Evolutionary conservation across 805 yeast genomes (phyloP), one percentile per base, ranked within the genome.

Genomic region (Tetrapisispora namnaoensis): DNA sequence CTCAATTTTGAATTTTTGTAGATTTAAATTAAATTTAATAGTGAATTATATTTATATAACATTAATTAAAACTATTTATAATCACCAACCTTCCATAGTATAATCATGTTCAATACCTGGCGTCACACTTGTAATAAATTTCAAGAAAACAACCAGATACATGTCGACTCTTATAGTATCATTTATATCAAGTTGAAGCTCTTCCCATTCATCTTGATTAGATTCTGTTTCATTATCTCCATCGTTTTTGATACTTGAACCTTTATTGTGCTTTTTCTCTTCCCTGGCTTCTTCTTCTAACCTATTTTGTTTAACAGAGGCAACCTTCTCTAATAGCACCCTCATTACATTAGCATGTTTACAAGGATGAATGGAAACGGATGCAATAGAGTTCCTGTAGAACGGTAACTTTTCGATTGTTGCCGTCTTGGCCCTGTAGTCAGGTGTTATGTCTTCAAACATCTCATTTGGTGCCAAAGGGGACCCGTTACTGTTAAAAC

Each of bases 21-120:
- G 4, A 8, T 24, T 24, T 8, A 6, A 24, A 24, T 24, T 24
- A 24, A 6, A 24, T 24, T 6, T 6, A 24, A 24, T 6, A 24
- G 28, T 24, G 8, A 6, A 24, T 24, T 24, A 6, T 24, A 24
- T 24, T 24, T 24, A 24, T 24, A 24, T 24, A 24, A 24, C 28
- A 24, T 6, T 24, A 38, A 18, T 38, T 38, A 8, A 8, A 27
- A 40, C 27, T 27, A 14, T 14, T 3, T 27, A 16, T n/a, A 14
- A 16, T n/a, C 61, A 83, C 60, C 85, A 78, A 1, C 95, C 97
- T 65, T 89, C 90, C 97, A 91, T 93, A n/a, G 99, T 93, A 63
- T 89, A 89, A 60, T 93, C 99, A 66, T 91, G 95, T 69, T 91
- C 96, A 49, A 93, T 90, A 17, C 97, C 96, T 0, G 99, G 99